Evolutionary conservation across 768 basidiomycete species (phyloP).

Genomic region (Polyporus arcularius): DNA sequence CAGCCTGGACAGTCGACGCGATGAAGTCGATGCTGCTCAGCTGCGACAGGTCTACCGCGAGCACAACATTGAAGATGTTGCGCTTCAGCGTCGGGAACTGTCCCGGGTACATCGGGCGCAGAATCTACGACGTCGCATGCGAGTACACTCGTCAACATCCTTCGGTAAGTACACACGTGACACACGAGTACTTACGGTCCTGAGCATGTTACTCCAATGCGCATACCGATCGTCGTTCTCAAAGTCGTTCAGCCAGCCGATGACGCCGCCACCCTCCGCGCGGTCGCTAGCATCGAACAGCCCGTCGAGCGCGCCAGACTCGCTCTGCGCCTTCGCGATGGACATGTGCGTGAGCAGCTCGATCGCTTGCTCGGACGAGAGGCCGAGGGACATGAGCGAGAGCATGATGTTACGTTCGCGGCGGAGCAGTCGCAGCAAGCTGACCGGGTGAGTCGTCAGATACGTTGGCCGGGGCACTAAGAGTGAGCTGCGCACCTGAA

Average conservation of each 20-base stretch:
- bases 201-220: slow-evolving; percentile 23
- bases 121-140: slow-evolving; percentile 44
- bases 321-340: slow-evolving; percentile 54
- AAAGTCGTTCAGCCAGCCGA: slow-evolving; percentile 91
- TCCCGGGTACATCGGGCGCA: slow-evolving; percentile 80
- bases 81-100: slow-evolving; percentile 70
- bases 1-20: slow-evolving; percentile 58
- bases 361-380: slow-evolving; percentile 67
- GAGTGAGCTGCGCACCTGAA: slow-evolving; percentile 49
- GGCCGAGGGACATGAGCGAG: slow-evolving; percentile 60
- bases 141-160: neutral
- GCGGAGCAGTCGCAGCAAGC: slow-evolving; percentile 69
- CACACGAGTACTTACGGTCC: slow-evolving; percentile 7
- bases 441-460: slow-evolving; percentile 21
- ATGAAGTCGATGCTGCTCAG: slow-evolving; percentile 62
- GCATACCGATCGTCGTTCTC: slow-evolving; percentile 73
- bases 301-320: slow-evolving; percentile 57
- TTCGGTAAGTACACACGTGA: slow-evolving; percentile 5
- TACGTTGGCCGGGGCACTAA: no score
- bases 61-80: slow-evolving; percentile 84
- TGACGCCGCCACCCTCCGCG: slow-evolving; percentile 68
- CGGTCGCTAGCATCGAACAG: slow-evolving; percentile 93
- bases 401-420: slow-evolving; percentile 68
- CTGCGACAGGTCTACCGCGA: slow-evolving; percentile 79
- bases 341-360: slow-evolving; percentile 68